A percentile compares a stretch with the other conserved stretches of the same genome.
Evolutionary conservation across 1,139 yeast species (phyloP).

Genomic region (Protomyces pachydermus): DNA sequence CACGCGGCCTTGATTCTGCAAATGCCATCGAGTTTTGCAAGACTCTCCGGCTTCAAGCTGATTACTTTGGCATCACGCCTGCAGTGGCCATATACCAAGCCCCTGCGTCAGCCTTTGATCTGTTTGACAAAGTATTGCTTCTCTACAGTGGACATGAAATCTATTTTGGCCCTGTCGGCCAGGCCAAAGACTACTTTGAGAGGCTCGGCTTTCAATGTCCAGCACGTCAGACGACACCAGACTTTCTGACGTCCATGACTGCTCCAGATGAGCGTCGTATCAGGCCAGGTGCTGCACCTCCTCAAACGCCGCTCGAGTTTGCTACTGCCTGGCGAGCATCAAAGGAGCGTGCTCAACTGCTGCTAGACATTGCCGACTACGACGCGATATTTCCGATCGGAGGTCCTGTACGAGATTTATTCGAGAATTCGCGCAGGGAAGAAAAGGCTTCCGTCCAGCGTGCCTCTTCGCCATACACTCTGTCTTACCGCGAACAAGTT

Average conservation of each 20-base stretch:
- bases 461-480: slow-evolving; percentile 37
- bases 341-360: slow-evolving; percentile 45
- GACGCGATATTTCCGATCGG: slow-evolving; percentile 30
- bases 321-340: slow-evolving; percentile 62
- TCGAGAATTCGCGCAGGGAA: slow-evolving; percentile 32
- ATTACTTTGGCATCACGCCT: slow-evolving; percentile 52
- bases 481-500: slow-evolving; percentile 41
- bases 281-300: slow-evolving; percentile 53
- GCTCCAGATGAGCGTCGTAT: slow-evolving; percentile 42
- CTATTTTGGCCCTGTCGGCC: slow-evolving; percentile 57
- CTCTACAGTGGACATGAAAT: slow-evolving; percentile 74
- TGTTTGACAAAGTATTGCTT: slow-evolving; percentile 65
- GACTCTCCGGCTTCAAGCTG: slow-evolving; percentile 62
- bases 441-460: slow-evolving; percentile 34
- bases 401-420: background rate
- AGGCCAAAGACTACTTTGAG: slow-evolving; percentile 57
- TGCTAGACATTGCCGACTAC: slow-evolving; percentile 45
- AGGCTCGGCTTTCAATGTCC: slow-evolving; percentile 68
- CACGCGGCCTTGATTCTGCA: slow-evolving; percentile 55
- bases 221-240: slow-evolving; percentile 73
- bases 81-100: slow-evolving; percentile 74
- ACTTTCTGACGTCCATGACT: slow-evolving; percentile 62
- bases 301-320: slow-evolving; percentile 65
- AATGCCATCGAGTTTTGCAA: slow-evolving; percentile 70
- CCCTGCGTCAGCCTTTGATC: slow-evolving; percentile 61